Conservation (phyloP, 2,329 filamentous ascomycete genomes). For the Graphilbum sp. region DNA sequence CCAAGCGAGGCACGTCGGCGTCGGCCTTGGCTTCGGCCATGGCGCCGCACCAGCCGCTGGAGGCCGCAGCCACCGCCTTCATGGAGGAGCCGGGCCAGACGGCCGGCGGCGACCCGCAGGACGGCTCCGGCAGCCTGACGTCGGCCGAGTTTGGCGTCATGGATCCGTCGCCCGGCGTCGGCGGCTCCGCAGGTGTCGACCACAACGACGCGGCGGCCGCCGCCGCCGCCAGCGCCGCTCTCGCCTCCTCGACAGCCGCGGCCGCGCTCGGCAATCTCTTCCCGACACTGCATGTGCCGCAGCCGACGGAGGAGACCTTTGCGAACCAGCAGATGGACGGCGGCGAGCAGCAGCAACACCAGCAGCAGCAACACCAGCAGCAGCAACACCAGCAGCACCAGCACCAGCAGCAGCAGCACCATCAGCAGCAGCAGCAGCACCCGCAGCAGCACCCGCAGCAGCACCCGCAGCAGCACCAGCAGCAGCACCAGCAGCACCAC, state of each 20-base stretch:
- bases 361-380: too few species aligned
- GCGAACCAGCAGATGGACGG: constrained; percentile 28
- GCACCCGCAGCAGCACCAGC: constrained; percentile 1
- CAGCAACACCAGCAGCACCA: too few species aligned
- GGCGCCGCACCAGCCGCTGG: not conserved
- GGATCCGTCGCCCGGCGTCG: constrained; percentile 14
- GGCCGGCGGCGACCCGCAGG: constrained; percentile 15
- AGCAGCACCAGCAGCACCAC: not conserved
- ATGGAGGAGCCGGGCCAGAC: constrained; percentile 37
- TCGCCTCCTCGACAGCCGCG: constrained; percentile 42
- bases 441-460: too few species aligned
- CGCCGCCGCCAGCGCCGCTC: constrained; percentile 32
- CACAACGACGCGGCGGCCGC: constrained; percentile 32
- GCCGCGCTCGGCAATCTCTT: constrained; percentile 42
- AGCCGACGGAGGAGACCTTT: constrained; percentile 42
- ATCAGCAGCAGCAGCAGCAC: too few species aligned
- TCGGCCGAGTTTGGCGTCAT: constrained; percentile 40
- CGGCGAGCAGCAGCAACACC: constrained; percentile 12
- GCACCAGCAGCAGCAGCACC: too few species aligned
- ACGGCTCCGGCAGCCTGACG: constrained; percentile 14
- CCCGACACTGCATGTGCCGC: constrained; percentile 40
- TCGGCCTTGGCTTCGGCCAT: constrained; percentile 23
- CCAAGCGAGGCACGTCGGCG: constrained; percentile 31
- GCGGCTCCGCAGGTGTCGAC: constrained; percentile 28
- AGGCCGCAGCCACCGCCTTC: constrained; percentile 26